phyloP scores from a whole-genome alignment of 2,329 filamentous ascomycete species.

The Penicillium sp. region DNA sequence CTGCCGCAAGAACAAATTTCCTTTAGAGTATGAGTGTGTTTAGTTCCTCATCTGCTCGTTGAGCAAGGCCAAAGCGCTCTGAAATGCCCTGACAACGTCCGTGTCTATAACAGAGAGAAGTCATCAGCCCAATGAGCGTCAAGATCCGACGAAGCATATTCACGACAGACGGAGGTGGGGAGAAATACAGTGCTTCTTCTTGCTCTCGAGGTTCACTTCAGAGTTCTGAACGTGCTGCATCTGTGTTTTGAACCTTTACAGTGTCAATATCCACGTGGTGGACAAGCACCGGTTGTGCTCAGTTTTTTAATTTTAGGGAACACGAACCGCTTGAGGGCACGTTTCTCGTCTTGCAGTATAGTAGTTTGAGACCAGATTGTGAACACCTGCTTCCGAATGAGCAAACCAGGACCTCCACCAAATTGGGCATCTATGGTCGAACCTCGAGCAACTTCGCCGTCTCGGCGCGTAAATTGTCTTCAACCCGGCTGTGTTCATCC shows the following conservation, averaged over 20 bases:
- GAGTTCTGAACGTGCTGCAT: slow-evolving; percentile 68
- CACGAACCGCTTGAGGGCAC: slow-evolving; percentile 68
- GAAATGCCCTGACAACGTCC: slow-evolving; percentile 45
- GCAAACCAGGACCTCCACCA: neutral
- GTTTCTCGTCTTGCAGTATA: slow-evolving; percentile 64
- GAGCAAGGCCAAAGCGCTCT: slow-evolving; percentile 42
- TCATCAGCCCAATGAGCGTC: slow-evolving; percentile 9
- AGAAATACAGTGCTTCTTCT: slow-evolving; percentile 71
- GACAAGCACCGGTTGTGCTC: neutral
- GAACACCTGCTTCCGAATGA: slow-evolving; percentile 58
- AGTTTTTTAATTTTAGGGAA: too few relatives aligned
- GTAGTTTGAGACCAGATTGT: slow-evolving; percentile 70
- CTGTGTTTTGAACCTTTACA: slow-evolving; percentile 67
- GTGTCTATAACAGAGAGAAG: slow-evolving; percentile 26
- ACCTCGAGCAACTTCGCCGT: slow-evolving; percentile 63
- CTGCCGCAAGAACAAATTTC: neutral
- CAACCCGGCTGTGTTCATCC: slow-evolving; percentile 55
- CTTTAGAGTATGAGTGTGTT: neutral
- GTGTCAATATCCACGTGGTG: slow-evolving; percentile 1
- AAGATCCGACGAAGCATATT: neutral
- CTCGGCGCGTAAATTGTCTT: slow-evolving; percentile 61
- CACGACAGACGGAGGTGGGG: neutral
- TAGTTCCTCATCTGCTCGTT: slow-evolving; percentile 26
- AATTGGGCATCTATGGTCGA: slow-evolving; percentile 6
- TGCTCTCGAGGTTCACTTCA: slow-evolving; percentile 65